A percentile compares a stretch with the other conserved stretches of the same genome.
These are phyloP conservation scores for Fusarium foetens DNA, from an alignment of 2,329 filamentous ascomycete genomes.

Conservation along the genomic window DNA sequence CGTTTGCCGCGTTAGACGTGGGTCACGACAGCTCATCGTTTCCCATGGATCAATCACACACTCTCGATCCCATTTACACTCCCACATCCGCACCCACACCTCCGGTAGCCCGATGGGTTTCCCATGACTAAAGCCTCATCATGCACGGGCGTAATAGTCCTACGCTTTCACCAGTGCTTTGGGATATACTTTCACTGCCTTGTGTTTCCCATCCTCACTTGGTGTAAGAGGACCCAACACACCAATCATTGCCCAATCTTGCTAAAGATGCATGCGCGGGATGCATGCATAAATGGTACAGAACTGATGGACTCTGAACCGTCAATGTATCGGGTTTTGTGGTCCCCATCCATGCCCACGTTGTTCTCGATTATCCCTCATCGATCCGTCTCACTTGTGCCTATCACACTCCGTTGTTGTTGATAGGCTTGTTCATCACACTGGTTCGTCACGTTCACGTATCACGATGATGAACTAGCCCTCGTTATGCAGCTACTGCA, in stretches of 20 bases:
- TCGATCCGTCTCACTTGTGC: conserved; percentile 20
- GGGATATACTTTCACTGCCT: conserved; percentile 3
- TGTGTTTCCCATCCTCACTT: background rate
- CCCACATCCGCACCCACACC: conserved; percentile 30
- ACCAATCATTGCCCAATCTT: conserved; percentile 21
- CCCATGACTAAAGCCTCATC: conserved; percentile 42
- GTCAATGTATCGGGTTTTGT: conserved; percentile 24
- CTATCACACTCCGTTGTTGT: conserved; percentile 11
- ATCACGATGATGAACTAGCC: conserved; percentile 11
- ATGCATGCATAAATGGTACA: conserved; percentile 43
- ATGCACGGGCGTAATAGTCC: conserved; percentile 25
- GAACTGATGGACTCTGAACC: conserved; percentile 11
- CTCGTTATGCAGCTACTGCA: background rate
- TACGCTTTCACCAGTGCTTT: conserved; percentile 8
- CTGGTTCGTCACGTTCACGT: conserved; percentile 24
- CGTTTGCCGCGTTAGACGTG: conserved; percentile 32
- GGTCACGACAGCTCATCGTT: conserved; percentile 23
- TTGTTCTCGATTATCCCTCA: conserved; percentile 42
- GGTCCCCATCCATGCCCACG: conserved; percentile 22
- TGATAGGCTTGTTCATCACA: conserved; percentile 19
- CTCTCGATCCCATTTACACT: conserved; percentile 16
- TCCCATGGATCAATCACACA: conserved; percentile 15
- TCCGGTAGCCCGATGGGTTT: conserved; percentile 21
- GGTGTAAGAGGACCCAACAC: conserved; percentile 7
- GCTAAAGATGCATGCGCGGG: conserved; percentile 39